phyloP scores from a whole-genome alignment of 371 early-diverging fungal species.

The Smittium culicis region DNA sequence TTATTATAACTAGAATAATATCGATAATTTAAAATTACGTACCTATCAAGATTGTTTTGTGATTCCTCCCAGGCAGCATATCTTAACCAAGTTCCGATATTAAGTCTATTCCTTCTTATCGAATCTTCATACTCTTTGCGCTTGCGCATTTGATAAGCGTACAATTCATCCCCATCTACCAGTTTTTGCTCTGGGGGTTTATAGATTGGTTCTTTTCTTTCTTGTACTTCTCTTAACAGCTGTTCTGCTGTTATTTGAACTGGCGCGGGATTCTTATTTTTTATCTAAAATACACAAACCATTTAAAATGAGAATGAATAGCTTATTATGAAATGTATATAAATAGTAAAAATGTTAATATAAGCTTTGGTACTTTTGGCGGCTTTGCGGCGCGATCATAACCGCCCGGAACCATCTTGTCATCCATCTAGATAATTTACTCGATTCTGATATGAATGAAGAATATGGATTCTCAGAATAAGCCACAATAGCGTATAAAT shows the following conservation, averaged over 20 bases:
- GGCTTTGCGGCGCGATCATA: conserved; percentile 10
- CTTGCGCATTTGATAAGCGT: conserved; percentile 74
- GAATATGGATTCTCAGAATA: no score
- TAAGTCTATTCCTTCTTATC: conserved; percentile 66
- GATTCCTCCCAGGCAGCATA: conserved; percentile 93
- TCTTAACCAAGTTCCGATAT: conserved; percentile 82
- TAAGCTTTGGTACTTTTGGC: conserved; percentile 6
- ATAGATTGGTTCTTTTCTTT: conserved; percentile 62
- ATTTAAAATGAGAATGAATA: not conserved
- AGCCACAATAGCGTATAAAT: no score
- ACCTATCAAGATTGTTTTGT: conserved; percentile 63
- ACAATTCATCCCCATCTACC: conserved; percentile 78
- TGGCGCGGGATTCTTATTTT: conserved; percentile 93
- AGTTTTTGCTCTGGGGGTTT: conserved; percentile 79
- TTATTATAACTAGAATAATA: no score
- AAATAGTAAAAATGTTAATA: not conserved
- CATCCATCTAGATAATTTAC: no score
- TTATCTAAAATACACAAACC: conserved; percentile 49
- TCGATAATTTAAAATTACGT: conserved; percentile 10
- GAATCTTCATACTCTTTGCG: conserved; percentile 90
- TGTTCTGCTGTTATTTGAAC: conserved; percentile 98
- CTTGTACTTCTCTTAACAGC: conserved; percentile 86
- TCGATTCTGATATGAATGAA: not conserved
- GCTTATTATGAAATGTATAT: not conserved
- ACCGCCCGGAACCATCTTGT: conserved; percentile 10